Conservation (phyloP, 805 yeast genomes). For the Candida ovalis region DNA sequence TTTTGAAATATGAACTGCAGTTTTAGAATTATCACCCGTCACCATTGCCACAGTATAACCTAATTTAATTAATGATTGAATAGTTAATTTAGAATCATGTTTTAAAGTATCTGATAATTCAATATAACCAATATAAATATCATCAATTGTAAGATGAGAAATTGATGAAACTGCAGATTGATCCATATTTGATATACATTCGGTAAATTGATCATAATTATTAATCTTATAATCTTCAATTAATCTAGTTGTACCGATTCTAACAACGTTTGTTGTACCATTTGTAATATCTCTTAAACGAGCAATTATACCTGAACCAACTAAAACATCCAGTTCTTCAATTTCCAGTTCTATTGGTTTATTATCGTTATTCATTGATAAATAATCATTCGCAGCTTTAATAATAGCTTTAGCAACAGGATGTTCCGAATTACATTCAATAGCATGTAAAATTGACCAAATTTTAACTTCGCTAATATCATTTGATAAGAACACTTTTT, state of each 20-base stretch:
- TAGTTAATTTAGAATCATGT: constrained; percentile 57
- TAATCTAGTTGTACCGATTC: constrained; percentile 52
- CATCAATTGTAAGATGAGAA: constrained; percentile 50
- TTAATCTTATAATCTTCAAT: constrained; percentile 27
- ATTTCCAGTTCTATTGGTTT: constrained; percentile 19
- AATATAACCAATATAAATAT: constrained; percentile 56
- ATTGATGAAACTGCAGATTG: constrained; percentile 19
- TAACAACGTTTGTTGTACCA: constrained; percentile 27
- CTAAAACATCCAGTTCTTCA: constrained; percentile 33
- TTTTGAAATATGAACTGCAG: constrained; percentile 62
- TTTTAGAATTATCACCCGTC: constrained; percentile 74
- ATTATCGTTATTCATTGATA: background rate
- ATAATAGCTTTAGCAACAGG: constrained; percentile 79
- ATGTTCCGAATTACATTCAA: constrained; percentile 78
- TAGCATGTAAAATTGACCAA: constrained; percentile 53
- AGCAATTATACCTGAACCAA: constrained; percentile 47
- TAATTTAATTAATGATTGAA: constrained; percentile 46
- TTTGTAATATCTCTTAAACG: constrained; percentile 14
- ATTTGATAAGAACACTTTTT: constrained; percentile 17
- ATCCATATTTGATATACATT: constrained; percentile 4
- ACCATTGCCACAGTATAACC: constrained; percentile 76
- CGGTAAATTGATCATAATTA: constrained; percentile 19
- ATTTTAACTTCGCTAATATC: constrained; percentile 24
- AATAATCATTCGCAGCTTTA: constrained; percentile 22
- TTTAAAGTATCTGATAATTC: constrained; percentile 68